These are phyloP conservation scores for Fusarium sp. DNA, from an alignment of 2,329 filamentous ascomycete genomes.

Conservation along the genomic window DNA sequence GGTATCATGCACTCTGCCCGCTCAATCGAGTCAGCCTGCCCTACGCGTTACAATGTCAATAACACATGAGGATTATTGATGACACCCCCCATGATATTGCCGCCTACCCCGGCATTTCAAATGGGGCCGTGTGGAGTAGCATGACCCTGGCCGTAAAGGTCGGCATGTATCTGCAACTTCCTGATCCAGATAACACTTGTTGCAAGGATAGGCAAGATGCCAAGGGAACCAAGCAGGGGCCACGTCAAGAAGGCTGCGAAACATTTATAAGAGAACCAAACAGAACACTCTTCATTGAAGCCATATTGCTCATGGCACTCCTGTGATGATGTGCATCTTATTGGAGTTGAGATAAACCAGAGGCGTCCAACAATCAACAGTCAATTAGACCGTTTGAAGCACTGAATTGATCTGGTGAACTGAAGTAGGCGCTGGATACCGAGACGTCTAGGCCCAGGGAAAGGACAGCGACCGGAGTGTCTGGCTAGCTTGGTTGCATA, in stretches of 20 bases:
- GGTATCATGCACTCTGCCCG: not conserved
- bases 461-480: not conserved
- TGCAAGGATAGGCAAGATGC: conserved; percentile 3
- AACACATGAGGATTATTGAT: conserved; percentile 8
- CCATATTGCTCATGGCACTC: not conserved
- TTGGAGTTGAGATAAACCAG: not conserved
- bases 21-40: conserved; percentile 9
- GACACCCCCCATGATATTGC: not conserved
- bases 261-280: not conserved
- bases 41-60: conserved; percentile 13
- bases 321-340: not conserved
- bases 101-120: conserved; percentile 3
- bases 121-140: not conserved
- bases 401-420: not conserved
- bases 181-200: conserved; percentile 5
- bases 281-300: conserved; percentile 2
- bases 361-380: not conserved
- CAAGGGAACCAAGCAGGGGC: not conserved
- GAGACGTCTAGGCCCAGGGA: not conserved
- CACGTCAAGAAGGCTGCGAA: not conserved
- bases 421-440: not conserved
- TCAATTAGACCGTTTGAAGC: not conserved
- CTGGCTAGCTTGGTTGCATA: not conserved
- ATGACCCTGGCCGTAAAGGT: not conserved
- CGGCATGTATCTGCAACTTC: not conserved